Base-by-base conservation (phyloP, 1,284 basidiomycete genomes). In the Ceratobasidium papillatum region DNA sequence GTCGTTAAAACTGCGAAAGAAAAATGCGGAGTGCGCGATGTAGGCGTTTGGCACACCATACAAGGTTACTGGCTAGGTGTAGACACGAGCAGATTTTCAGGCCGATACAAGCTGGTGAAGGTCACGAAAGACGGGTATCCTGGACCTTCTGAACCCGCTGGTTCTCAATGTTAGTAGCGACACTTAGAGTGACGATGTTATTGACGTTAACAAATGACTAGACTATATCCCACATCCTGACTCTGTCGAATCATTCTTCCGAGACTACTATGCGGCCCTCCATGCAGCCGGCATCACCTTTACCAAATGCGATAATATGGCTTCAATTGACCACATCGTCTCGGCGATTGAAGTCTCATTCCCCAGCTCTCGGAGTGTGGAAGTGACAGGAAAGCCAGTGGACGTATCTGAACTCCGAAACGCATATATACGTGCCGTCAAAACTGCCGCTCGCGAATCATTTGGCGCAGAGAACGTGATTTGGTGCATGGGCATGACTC, bases 401-500 rank as follows among this genome's bases (percentile, higher is more conserved):
- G 52, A 71, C 34, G 51, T 76, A n/a, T 49, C 56, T 19, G 27
- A n/a, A 22, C 49, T 76, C 11, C 49, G 65, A 38, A 62, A 47
- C 8, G 66, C 76, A 0, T 76, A 73, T 56, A 69, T 75, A 7
- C 43, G 45, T n/a, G 76, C 76, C 2, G 69, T 76, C 2, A 75
- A 41, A 32, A 52, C 36, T 11, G 76, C 74, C 2, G 76, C 76
- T 9, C 51, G 43, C 22, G 71, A 75, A 47, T 30, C 45, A 7
- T 76, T 76, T 59, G 76, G 76, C 2, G 62, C 45, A 22, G 68
- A 64, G 32, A 74, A 62, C 12, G 74, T 76, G 3, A 73, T 76
- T 45, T 76, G 64, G 59, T 76, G 74, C 49, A 76, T 76, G 76
- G 76, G 63, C 25, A 76, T 76, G 76, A 73, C 76, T 4, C 76